A percentile compares a stretch with the other conserved stretches of the same genome.
Conservation (phyloP, 1,284 basidiomycete genomes). For the Gomphus sp. region DNA sequence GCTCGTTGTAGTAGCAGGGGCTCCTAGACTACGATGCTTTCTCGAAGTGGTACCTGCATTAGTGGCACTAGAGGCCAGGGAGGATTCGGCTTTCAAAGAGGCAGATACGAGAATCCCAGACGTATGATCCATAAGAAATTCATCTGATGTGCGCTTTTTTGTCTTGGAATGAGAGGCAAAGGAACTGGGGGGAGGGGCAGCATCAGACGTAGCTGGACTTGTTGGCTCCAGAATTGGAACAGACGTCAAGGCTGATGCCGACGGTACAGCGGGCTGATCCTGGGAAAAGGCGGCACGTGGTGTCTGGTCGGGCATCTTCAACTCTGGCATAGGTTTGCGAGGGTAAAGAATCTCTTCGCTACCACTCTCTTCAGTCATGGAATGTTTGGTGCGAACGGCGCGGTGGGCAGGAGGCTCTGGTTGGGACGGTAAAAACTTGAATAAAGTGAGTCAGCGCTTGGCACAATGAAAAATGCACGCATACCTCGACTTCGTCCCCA, state of each 20-base stretch:
- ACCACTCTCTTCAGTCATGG: constrained; percentile 68
- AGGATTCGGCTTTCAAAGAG: constrained; percentile 14
- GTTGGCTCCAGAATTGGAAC: constrained; percentile 10
- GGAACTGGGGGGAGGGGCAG: constrained; percentile 50
- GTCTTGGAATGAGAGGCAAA: constrained; percentile 49
- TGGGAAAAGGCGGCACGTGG: constrained; percentile 8
- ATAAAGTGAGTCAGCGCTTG: constrained; percentile 7
- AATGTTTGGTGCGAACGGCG: constrained; percentile 46
- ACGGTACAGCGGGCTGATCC: constrained; percentile 16
- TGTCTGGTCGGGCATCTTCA: background rate
- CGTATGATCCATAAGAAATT: constrained; percentile 67
- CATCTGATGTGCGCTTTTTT: constrained; percentile 71
- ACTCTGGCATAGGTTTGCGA: constrained; percentile 29
- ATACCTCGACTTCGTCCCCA: constrained; percentile 55
- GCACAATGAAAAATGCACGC: constrained; percentile 17
- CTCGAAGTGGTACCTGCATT: constrained; percentile 40
- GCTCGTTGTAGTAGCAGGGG: constrained; percentile 26
- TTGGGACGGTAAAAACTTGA: constrained; percentile 7
- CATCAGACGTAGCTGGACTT: constrained; percentile 16
- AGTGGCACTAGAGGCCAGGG: constrained; percentile 30
- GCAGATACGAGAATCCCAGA: constrained; percentile 42
- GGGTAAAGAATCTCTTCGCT: constrained; percentile 79
- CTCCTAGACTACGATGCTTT: constrained; percentile 65
- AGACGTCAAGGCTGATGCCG: constrained; percentile 19
- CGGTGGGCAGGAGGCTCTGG: constrained; percentile 21